A percentile compares a stretch with the other conserved stretches of the same genome.
These are phyloP conservation scores for Vaccinium darrowii DNA, from an alignment of 148 eudicot genomes.

Conservation along the genomic window DNA sequence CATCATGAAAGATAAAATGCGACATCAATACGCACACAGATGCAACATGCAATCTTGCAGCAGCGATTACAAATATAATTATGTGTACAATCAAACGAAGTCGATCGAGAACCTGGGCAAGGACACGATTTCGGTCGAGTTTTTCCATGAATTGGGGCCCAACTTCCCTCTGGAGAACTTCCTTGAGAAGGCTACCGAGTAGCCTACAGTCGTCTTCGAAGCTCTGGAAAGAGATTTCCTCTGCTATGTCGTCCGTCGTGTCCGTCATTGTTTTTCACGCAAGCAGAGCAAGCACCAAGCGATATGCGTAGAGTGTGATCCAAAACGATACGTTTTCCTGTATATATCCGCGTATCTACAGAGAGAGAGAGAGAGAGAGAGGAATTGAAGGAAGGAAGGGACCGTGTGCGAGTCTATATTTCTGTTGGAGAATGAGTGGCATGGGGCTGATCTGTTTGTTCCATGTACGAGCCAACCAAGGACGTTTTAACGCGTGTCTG, in stretches of 20 bases:
- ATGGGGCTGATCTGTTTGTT: not conserved
- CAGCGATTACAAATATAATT: not conserved
- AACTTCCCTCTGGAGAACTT: slow-evolving; percentile 68
- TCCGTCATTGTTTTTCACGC: slow-evolving; percentile 48
- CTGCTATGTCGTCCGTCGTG: slow-evolving; percentile 82
- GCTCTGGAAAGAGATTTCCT: slow-evolving; percentile 82
- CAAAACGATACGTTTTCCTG: not conserved
- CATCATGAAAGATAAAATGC: not conserved
- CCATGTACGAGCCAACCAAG: not conserved
- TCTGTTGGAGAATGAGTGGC: slow-evolving; percentile 12
- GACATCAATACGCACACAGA: not conserved
- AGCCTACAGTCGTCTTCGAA: slow-evolving; percentile 78
- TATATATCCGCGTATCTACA: not conserved
- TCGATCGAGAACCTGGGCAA: slow-evolving; percentile 47
- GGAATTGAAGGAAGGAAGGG: not conserved
- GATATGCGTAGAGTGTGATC: not conserved
- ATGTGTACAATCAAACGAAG: too few relatives aligned
- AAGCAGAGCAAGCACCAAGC: not conserved
- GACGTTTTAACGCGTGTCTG: slow-evolving; percentile 11
- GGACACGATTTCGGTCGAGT: slow-evolving; percentile 52
- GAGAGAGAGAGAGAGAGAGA: not conserved
- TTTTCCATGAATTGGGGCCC: slow-evolving; percentile 58
- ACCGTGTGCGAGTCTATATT: not conserved
- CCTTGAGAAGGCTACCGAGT: slow-evolving; percentile 72
- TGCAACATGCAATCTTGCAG: not conserved